phyloP scores from a whole-genome alignment of 306 rosid species.

The Vicia sativa region DNA sequence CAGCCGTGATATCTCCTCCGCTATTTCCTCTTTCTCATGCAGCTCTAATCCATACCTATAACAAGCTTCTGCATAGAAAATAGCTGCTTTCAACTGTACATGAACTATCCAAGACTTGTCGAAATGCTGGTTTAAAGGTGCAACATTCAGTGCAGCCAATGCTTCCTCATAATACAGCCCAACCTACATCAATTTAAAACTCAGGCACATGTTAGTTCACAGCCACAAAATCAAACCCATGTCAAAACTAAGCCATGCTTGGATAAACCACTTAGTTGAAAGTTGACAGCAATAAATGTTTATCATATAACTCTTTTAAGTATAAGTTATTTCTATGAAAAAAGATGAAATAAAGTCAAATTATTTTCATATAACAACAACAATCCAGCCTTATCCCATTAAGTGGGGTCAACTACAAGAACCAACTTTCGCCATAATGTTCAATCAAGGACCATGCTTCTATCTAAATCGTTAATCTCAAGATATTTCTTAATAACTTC shows the following conservation, averaged over 20 bases:
- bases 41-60: slow-evolving; percentile 83
- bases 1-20: slow-evolving; percentile 88
- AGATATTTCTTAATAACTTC: too few species aligned
- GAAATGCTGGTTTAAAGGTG: slow-evolving; percentile 83
- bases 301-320: not conserved
- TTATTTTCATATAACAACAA: not conserved
- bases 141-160: slow-evolving; percentile 71
- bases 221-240: slow-evolving; percentile 20
- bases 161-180: slow-evolving; percentile 95
- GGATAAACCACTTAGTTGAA: not conserved
- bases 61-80: slow-evolving; percentile 86
- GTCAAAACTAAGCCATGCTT: not conserved
- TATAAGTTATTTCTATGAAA: not conserved
- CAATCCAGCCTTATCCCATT: too few species aligned
- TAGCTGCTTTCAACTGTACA: slow-evolving; percentile 82
- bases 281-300: not conserved
- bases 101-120: slow-evolving; percentile 89
- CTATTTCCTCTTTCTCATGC: slow-evolving; percentile 92
- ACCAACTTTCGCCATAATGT: too few species aligned
- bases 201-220: slow-evolving; percentile 28
- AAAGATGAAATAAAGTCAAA: too few species aligned
- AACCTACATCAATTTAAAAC: slow-evolving; percentile 58
- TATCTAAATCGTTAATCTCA: too few species aligned
- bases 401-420: too few species aligned
- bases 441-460: too few species aligned